Conservation (phyloP, 768 basidiomycete genomes). For the Rhizopogon sp. region DNA sequence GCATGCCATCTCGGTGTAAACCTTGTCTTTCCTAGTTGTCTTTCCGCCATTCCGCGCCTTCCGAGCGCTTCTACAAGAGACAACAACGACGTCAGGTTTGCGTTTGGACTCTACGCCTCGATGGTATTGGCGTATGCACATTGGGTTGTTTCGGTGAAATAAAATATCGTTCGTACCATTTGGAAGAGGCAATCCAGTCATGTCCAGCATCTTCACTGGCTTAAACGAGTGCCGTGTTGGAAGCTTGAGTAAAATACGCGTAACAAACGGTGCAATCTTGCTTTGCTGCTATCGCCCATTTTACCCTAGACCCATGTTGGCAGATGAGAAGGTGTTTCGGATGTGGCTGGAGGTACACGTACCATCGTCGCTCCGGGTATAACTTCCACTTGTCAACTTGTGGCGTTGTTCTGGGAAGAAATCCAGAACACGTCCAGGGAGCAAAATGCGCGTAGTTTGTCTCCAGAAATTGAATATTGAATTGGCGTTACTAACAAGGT, state of each 20-base stretch:
- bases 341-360: too few relatives aligned
- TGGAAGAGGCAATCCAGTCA: not conserved
- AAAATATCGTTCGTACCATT: not conserved
- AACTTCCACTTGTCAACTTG: too few relatives aligned
- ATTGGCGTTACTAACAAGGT: too few relatives aligned
- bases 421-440: too few relatives aligned
- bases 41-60: not conserved
- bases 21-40: too few relatives aligned
- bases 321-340: too few relatives aligned
- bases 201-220: not conserved
- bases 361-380: too few relatives aligned
- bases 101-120: not conserved
- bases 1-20: not conserved
- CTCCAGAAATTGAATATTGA: too few relatives aligned
- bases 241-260: not conserved
- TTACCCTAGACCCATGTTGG: too few relatives aligned
- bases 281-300: too few relatives aligned
- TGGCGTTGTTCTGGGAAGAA: too few relatives aligned
- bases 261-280: not conserved
- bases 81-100: not conserved
- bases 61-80: not conserved
- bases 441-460: too few relatives aligned
- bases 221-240: not conserved
- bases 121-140: not conserved
- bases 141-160: not conserved